Percentiles rank a stretch among this genome's conserved stretches.
phyloP scores from a whole-genome alignment of 345 rosid species.

The Sisymbrium irio region DNA sequence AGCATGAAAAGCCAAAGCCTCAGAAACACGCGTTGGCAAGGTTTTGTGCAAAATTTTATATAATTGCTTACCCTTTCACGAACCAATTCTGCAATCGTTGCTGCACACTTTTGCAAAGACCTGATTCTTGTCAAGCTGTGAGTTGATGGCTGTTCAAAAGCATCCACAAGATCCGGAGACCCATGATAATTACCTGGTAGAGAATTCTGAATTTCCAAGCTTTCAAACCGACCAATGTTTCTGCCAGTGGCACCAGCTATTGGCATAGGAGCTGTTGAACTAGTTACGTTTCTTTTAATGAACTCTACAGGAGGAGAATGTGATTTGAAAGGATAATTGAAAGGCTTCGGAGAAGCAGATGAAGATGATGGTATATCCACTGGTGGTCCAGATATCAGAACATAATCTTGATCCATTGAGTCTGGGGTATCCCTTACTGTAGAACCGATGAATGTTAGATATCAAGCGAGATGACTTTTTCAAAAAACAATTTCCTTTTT shows the following conservation, averaged over 20 bases:
- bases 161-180: constrained; percentile 63
- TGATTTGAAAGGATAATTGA: constrained; percentile 47
- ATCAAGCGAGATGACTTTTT: background rate
- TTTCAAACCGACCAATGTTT: constrained; percentile 45
- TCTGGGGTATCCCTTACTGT: constrained; percentile 69
- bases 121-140: constrained; percentile 65
- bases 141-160: constrained; percentile 69
- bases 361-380: constrained; percentile 62
- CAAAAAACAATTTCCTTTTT: background rate
- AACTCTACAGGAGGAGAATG: constrained; percentile 49
- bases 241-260: constrained; percentile 47
- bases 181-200: constrained; percentile 79
- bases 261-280: constrained; percentile 63
- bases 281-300: constrained; percentile 29
- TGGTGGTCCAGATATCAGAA: constrained; percentile 88
- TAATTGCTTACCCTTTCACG: constrained; percentile 51
- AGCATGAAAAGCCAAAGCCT: constrained; percentile 1
- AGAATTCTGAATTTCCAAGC: constrained; percentile 62
- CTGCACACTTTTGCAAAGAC: constrained; percentile 78
- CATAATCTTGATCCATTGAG: constrained; percentile 88
- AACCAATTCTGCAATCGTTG: constrained; percentile 61
- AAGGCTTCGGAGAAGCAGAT: constrained; percentile 52
- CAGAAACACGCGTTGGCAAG: constrained; percentile 1
- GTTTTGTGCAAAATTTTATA: background rate
- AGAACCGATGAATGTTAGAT: background rate